A percentile compares a stretch with the other conserved stretches of the same genome.
These are phyloP conservation scores for Sanghuangporus baumii DNA, from an alignment of 1,284 basidiomycete genomes.

Conservation along the genomic window DNA sequence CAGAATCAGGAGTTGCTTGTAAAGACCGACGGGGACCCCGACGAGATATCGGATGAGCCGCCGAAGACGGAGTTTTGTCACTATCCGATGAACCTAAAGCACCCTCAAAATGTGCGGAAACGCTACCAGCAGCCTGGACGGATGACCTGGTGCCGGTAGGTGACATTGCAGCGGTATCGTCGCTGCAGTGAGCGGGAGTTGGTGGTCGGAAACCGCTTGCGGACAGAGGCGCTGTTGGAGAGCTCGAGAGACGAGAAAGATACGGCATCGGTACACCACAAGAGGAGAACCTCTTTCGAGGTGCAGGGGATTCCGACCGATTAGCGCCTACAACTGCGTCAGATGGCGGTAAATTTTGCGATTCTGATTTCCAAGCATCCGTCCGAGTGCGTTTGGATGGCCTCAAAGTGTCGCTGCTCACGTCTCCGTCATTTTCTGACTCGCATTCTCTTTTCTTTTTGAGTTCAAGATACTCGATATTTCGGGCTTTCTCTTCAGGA, in stretches of 20 bases:
- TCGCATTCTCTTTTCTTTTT: neutral
- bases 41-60: neutral
- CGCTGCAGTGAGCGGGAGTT: neutral
- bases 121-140: neutral
- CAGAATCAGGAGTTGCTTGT: neutral
- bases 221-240: neutral
- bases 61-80: neutral
- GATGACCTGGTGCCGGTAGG: neutral
- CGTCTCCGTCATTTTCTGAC: conserved; percentile 1
- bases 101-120: neutral
- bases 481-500: neutral
- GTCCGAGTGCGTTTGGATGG: neutral
- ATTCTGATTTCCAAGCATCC: neutral
- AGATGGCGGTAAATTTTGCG: neutral
- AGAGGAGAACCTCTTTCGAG: neutral
- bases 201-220: neutral
- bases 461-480: neutral
- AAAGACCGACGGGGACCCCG: neutral
- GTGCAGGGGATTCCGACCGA: neutral
- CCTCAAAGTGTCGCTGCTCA: neutral
- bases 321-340: neutral
- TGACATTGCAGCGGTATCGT: neutral
- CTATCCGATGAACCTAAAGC: neutral
- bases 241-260: neutral
- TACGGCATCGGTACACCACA: neutral